These are phyloP conservation scores for Diutina neorugosa DNA, from an alignment of 1,139 yeast genomes.

Conservation along the genomic window DNA sequence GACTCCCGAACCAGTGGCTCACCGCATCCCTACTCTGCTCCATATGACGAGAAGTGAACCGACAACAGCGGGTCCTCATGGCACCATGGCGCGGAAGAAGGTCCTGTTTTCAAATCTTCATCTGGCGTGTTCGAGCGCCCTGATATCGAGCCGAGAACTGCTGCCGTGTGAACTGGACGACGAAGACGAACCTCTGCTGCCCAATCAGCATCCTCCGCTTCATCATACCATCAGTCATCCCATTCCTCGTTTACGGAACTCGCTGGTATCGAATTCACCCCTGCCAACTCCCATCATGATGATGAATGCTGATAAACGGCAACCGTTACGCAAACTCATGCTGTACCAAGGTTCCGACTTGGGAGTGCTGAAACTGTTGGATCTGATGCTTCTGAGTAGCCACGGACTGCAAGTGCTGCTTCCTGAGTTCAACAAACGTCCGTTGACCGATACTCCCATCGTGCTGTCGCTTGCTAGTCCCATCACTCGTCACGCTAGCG, in stretches of 20 bases:
- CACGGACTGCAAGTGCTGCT: constrained; percentile 11
- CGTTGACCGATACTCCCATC: constrained; percentile 61
- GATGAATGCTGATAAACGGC: background rate
- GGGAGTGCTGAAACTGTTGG: constrained; percentile 2
- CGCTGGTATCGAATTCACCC: background rate
- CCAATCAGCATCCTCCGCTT: background rate
- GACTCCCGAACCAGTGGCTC: background rate
- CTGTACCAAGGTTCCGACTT: background rate
- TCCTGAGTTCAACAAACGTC: constrained; percentile 58
- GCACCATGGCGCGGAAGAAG: background rate
- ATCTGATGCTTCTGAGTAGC: background rate
- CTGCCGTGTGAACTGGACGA: background rate
- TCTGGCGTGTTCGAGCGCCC: constrained; percentile 2
- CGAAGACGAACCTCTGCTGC: background rate
- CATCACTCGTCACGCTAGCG: constrained; percentile 19
- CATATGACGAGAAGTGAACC: background rate
- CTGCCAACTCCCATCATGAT: background rate
- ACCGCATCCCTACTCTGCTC: background rate
- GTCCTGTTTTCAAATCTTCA: constrained; percentile 3
- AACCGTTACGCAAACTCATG: background rate
- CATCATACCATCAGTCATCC: background rate
- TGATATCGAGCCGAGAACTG: background rate
- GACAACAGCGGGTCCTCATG: background rate
- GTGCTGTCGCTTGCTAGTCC: constrained; percentile 48
- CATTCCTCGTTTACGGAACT: background rate